These are phyloP conservation scores for Phytophthora cactorum DNA, from an alignment of 352 stramenopile genomes.

Conservation along the genomic window DNA sequence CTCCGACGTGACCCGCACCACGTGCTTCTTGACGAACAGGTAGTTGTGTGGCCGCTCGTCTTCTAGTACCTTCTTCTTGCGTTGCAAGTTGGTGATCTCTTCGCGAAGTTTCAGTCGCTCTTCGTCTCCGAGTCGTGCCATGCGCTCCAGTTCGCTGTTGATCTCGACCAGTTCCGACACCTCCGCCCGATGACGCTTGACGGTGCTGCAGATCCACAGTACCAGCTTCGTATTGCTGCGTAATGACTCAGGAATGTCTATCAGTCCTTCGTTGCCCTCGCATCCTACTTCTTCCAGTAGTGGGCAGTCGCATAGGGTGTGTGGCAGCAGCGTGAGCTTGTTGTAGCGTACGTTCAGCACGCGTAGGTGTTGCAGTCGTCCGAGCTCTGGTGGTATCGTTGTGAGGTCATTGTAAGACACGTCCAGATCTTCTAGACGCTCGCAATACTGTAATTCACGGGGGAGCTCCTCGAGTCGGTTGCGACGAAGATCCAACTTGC, in stretches of 20 bases:
- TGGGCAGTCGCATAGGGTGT: slow-evolving; percentile 75
- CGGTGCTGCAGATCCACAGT: slow-evolving; percentile 81
- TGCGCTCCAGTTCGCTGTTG: slow-evolving; percentile 75
- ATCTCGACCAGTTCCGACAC: slow-evolving; percentile 78
- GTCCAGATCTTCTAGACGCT: slow-evolving; percentile 72
- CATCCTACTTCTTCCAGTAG: slow-evolving; percentile 58
- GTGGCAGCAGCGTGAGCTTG: slow-evolving; percentile 70
- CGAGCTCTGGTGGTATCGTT: slow-evolving; percentile 57
- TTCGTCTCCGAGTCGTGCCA: slow-evolving; percentile 75
- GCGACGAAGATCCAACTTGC: slow-evolving; percentile 68
- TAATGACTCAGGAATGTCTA: slow-evolving; percentile 70
- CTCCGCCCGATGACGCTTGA: slow-evolving; percentile 69
- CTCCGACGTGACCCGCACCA: slow-evolving; percentile 55
- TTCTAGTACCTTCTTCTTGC: slow-evolving; percentile 64
- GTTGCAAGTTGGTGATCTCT: slow-evolving; percentile 64
- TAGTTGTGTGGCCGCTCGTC: slow-evolving; percentile 75
- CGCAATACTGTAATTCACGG: slow-evolving; percentile 68
- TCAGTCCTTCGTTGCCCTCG: slow-evolving; percentile 63
- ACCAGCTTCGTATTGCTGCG: slow-evolving; percentile 75
- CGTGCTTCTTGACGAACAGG: slow-evolving; percentile 72
- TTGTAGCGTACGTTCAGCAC: slow-evolving; percentile 77
- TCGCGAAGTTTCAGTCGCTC: slow-evolving; percentile 75
- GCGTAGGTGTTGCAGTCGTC: slow-evolving; percentile 55
- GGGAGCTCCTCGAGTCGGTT: slow-evolving; percentile 75
- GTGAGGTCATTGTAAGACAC: slow-evolving; percentile 73